Base-by-base conservation (phyloP, 2,329 filamentous ascomycete species). In the Biscogniauxia mediterranea region DNA sequence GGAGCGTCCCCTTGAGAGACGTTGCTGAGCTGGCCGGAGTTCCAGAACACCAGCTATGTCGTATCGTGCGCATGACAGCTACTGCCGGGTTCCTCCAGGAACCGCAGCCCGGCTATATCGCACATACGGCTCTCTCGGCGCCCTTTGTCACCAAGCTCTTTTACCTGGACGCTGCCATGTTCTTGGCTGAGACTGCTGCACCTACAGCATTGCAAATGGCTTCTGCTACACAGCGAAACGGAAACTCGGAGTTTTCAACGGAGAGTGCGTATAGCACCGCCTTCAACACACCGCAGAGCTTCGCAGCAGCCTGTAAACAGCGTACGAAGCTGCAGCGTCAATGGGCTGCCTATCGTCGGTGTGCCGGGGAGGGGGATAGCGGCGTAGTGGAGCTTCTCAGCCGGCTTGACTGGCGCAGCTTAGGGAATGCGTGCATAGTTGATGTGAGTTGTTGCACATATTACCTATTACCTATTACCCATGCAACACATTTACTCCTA, bases 11-110 rank as follows among this genome's bases (percentile, higher is more conserved):
- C 1, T 64, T 73, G 54, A 70, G 74, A 42, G 80, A 81, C 55
- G 64, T 81, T 1, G 78, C 80, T 5, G 75, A 79, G 17, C 64
- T 82, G 3, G 63, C 73, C 1, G 71, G 70, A 19, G 76, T 80
- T 0, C 74, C 79, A 5, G 76, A 77, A 56, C 56, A 49, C 2
- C 74, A 77, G 28, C 71, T 81, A 0, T 46, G 51, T 46, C 76
- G 77, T 5, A 64, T 79, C 4, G 63, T 80, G 2, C 71, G 71
- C 8, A 66, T 78, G 65, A 71, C 64, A 11, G 68, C 73, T 6
- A 73, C 72, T 0, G 64, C 59, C 0, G 77, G 76, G 2, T 78
- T 79, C 55, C 70, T 80, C 13, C 57, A 62, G 4, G 74, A 79
- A 59, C 71, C 74, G 1, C 54, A 67, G 32, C 64, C 71, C 0